phyloP scores from a whole-genome alignment of 495 filamentous ascomycete species.

The Acidomyces sp. region DNA sequence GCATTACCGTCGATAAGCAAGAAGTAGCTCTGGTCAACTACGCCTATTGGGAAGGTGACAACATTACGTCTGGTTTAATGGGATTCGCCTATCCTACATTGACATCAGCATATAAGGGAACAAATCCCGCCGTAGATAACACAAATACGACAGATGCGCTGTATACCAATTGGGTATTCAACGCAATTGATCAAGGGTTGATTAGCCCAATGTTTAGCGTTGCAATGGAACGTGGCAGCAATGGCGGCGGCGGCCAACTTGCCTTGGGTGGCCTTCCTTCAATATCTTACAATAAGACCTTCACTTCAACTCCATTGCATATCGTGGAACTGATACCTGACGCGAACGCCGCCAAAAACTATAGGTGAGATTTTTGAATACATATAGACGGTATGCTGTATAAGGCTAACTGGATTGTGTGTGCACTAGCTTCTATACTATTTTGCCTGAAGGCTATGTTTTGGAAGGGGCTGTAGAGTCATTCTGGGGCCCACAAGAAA shows the following conservation, averaged over 20 bases:
- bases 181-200: constrained; percentile 38
- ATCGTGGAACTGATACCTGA: constrained; percentile 4
- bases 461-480: constrained; percentile 14
- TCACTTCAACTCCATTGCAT: constrained; percentile 29
- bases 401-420: not conserved
- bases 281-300: constrained; percentile 25
- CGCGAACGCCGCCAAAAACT: constrained; percentile 2
- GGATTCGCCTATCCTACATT: constrained; percentile 13
- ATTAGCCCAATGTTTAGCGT: constrained; percentile 45
- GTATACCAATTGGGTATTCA: constrained; percentile 40
- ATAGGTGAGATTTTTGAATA: not conserved
- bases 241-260: constrained; percentile 25
- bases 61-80: constrained; percentile 13
- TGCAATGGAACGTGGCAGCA: constrained; percentile 28
- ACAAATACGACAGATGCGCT: not conserved
- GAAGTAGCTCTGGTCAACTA: constrained; percentile 40
- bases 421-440: constrained; percentile 34
- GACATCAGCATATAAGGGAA: constrained; percentile 9
- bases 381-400: not conserved
- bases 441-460: constrained; percentile 29
- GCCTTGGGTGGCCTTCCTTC: constrained; percentile 43
- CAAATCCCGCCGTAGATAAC: constrained; percentile 1
- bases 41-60: constrained; percentile 32
- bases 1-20: constrained; percentile 43
- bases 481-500: not conserved